phyloP scores from a whole-genome alignment of 768 basidiomycete species.

The Termitomyces sp. region DNA sequence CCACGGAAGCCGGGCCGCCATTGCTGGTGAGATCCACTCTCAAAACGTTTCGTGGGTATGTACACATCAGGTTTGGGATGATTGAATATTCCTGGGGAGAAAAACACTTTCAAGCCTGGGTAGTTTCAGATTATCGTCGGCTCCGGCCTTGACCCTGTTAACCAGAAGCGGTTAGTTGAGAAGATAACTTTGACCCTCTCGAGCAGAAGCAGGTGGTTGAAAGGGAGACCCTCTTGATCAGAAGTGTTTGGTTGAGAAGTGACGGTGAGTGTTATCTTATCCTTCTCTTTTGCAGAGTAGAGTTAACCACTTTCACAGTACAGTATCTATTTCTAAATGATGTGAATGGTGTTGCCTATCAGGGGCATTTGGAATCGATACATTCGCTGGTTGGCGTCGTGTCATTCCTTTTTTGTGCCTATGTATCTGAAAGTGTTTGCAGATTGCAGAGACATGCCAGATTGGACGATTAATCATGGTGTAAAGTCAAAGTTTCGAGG shows the following conservation, averaged over 20 bases:
- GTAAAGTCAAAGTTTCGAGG: constrained; percentile 51
- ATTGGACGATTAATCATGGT: constrained; percentile 53
- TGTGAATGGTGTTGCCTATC: constrained; percentile 49
- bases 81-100: constrained; percentile 32
- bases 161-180: constrained; percentile 72
- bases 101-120: constrained; percentile 57
- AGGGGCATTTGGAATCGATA: too few species aligned
- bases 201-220: constrained; percentile 74
- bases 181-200: constrained; percentile 68
- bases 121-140: constrained; percentile 61
- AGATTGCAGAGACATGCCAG: constrained; percentile 55
- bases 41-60: neutral
- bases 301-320: neutral
- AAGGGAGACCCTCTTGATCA: constrained; percentile 75
- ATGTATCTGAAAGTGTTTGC: neutral
- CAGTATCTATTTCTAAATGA: constrained; percentile 76
- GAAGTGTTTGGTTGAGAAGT: constrained; percentile 65
- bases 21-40: constrained; percentile 41
- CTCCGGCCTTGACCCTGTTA: constrained; percentile 72
- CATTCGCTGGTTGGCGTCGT: constrained; percentile 57
- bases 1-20: constrained; percentile 61
- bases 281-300: too few species aligned
- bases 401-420: too few species aligned
- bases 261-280: constrained; percentile 34
- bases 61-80: neutral